Evolutionary conservation across 1,139 yeast species (phyloP).

Genomic region (Saccharomycopsis crataegensis): DNA sequence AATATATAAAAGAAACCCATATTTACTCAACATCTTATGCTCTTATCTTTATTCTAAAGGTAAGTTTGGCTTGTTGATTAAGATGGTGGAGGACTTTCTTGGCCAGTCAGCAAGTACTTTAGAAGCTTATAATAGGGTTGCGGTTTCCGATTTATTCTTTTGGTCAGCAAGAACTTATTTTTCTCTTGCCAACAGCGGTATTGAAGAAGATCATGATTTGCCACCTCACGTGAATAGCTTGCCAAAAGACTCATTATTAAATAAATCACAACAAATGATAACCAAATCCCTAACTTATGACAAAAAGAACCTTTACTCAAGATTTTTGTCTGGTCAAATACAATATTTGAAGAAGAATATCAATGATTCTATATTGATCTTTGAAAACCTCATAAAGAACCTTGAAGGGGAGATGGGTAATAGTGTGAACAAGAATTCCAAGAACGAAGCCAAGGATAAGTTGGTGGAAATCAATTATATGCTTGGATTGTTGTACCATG

Average conservation of each 20-base stretch:
- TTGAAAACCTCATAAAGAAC: slow-evolving; percentile 59
- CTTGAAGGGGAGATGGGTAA: slow-evolving; percentile 7
- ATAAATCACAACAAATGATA: slow-evolving; percentile 64
- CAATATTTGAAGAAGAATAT: slow-evolving; percentile 65
- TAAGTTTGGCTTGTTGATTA: slow-evolving; percentile 20
- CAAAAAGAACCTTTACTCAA: slow-evolving; percentile 58
- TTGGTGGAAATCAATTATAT: slow-evolving; percentile 71
- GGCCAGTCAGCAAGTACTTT: slow-evolving; percentile 27
- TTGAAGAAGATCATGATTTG: slow-evolving; percentile 57
- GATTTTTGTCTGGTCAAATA: slow-evolving; percentile 81
- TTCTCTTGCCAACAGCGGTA: slow-evolving; percentile 24
- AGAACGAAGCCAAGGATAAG: slow-evolving; percentile 39
- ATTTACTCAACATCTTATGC: slow-evolving; percentile 27
- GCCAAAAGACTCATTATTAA: slow-evolving; percentile 50
- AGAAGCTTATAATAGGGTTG: slow-evolving; percentile 4
- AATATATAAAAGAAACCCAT: slow-evolving; percentile 25
- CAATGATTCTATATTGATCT: slow-evolving; percentile 81
- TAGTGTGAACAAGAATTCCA: neutral
- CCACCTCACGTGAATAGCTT: slow-evolving; percentile 41
- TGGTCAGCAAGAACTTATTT: slow-evolving; percentile 18
- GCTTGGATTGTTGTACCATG: slow-evolving; percentile 66
- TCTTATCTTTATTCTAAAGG: slow-evolving; percentile 27
- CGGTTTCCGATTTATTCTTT: slow-evolving; percentile 16
- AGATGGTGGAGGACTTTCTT: slow-evolving; percentile 27
- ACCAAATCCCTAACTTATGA: slow-evolving; percentile 61